Evolutionary conservation across 129 eudicot genomes (phyloP).

Genomic region (Flaveria robusta): DNA sequence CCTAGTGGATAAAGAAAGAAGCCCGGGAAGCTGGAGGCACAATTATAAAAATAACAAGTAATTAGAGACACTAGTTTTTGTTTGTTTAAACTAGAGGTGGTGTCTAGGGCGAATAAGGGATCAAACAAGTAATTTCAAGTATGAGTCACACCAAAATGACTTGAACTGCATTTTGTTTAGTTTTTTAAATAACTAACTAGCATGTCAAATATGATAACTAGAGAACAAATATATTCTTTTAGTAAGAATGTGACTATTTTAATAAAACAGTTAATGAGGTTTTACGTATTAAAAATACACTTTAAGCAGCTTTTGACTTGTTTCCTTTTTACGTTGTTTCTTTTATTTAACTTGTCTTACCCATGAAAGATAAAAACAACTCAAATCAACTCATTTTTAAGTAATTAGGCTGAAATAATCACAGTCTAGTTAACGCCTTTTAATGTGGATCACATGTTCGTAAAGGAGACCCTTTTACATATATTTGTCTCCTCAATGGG

Average conservation of each 20-base stretch:
- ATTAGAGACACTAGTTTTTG: background rate
- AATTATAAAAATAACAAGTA: background rate
- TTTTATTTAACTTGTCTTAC: background rate
- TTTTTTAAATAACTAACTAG: background rate
- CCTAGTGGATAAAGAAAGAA: slow-evolving; percentile 30
- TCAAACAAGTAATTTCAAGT: background rate
- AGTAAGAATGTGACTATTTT: background rate
- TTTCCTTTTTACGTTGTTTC: background rate
- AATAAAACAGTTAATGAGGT: background rate
- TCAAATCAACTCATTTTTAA: background rate
- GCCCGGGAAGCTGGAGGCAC: slow-evolving; percentile 28
- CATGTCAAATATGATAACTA: background rate
- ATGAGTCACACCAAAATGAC: background rate
- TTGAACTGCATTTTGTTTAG: background rate
- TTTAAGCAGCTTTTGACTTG: background rate
- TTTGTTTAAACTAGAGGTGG: background rate
- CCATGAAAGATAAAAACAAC: background rate
- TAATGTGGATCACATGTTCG: background rate
- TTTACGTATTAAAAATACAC: background rate
- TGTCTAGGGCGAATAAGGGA: background rate
- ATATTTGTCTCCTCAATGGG: background rate
- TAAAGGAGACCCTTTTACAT: background rate
- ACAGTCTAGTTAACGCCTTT: background rate
- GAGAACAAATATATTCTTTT: background rate
- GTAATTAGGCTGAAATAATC: background rate